Base-by-base conservation (phyloP, 192 early-diverging fungal genomes). In the Backusella psychrophila region DNA sequence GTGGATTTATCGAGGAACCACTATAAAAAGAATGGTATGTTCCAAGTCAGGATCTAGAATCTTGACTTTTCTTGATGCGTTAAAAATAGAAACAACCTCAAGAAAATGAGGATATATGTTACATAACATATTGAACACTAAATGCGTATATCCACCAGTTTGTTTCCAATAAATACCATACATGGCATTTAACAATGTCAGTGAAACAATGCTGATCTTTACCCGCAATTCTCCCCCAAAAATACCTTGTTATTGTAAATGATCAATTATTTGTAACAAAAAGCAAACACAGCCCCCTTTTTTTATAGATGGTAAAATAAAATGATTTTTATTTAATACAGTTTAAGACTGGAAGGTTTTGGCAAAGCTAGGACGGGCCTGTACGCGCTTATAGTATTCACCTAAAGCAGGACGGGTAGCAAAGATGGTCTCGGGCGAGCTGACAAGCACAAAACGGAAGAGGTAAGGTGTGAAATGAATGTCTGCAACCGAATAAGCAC, bases 391-490 rank as follows among this genome's bases (percentile, higher is more conserved):
- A 66, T 69, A 75, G 65, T 75, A 75, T 19, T 38, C 49, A 21
- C 23, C 33, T 26, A 75, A 68, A 21, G 65, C n/a, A n/a, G 75
- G 75, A 29, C 75, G 36, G 31, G 67, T 67, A 11, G 35, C 56
- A 52, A 75, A 75, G 6, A 69, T n/a, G 11, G 31, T 17, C 41
- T 72, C 70, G 5, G 36, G 36, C 19, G 29, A 31, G 26, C 56
- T 63, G 21, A 72, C 38, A 33, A 31, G 12, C 21, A 75, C 17
- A 8, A 69, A 33, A n/a, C 75, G 65, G 63, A 49, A 49, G 15
- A 75, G 63, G 29, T 69, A 68, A 9, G 67, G 67, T 12, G 75
- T 75, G n/a, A 75, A 49, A 12, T 75, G 75, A 23, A 66, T 41
- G 42, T 75, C 75, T 4, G 65, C 75, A 14, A 75, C 36, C 0